phyloP scores from a whole-genome alignment of 2,329 filamentous ascomycete genomes.

The Cladophialophora chaetospira region DNA sequence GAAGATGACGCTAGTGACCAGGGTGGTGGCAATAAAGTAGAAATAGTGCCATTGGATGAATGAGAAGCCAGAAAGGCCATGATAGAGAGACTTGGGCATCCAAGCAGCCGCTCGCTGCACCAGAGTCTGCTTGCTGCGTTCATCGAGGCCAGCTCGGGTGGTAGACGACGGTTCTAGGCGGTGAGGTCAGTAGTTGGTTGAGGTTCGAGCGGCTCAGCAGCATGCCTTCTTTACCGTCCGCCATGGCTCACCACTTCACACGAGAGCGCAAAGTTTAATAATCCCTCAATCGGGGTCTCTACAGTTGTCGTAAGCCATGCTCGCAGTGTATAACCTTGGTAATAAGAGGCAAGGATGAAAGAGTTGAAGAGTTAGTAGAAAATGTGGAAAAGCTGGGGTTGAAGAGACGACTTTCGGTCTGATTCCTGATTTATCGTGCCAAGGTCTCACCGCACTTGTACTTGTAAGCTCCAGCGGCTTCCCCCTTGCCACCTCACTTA shows the following conservation, averaged over 20 bases:
- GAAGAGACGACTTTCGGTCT: too few relatives aligned
- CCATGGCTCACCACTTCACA: not conserved
- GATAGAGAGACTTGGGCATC: not conserved
- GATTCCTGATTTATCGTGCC: too few relatives aligned
- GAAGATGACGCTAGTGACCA: constrained; percentile 50
- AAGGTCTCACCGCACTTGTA: too few relatives aligned
- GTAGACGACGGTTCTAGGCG: not conserved
- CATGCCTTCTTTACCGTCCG: constrained; percentile 4
- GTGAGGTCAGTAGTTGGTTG: not conserved
- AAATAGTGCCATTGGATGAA: constrained; percentile 52
- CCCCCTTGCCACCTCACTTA: too few relatives aligned
- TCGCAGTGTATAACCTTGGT: not conserved
- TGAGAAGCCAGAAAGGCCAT: constrained; percentile 12
- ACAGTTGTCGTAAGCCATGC: constrained; percentile 18
- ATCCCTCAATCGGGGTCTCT: constrained; percentile 13
- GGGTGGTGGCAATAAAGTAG: constrained; percentile 46
- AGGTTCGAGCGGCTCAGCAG: not conserved
- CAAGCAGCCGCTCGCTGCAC: not conserved
- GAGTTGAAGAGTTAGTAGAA: not conserved
- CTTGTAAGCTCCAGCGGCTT: too few relatives aligned
- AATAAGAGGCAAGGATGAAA: not conserved
- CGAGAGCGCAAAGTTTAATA: not conserved
- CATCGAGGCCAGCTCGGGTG: not conserved
- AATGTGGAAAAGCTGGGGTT: not conserved
- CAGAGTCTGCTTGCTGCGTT: not conserved